Evolutionary conservation across 2,329 filamentous ascomycete genomes (phyloP).

Genomic region (Microcyclospora pomicola): DNA sequence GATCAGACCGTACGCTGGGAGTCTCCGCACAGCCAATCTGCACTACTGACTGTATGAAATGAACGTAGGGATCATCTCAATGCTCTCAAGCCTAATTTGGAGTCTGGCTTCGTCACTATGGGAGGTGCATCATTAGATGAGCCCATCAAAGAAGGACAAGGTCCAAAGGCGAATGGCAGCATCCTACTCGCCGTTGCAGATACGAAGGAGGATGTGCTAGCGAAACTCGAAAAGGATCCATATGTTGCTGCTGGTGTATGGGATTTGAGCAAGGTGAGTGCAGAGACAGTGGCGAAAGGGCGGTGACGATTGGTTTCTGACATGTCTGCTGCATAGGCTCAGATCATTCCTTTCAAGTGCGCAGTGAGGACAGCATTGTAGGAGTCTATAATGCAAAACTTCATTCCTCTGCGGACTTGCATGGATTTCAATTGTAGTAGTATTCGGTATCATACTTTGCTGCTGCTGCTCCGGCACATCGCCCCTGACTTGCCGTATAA

Average conservation of each 20-base stretch:
- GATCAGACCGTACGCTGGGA: conserved; percentile 22
- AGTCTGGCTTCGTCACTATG: conserved; percentile 46
- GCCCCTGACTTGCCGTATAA: too few species aligned
- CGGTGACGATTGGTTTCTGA: conserved; percentile 2
- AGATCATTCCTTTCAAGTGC: conserved; percentile 36
- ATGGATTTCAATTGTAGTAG: too few species aligned
- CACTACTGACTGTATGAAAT: background rate
- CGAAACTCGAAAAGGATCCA: conserved; percentile 55
- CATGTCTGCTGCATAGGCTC: conserved; percentile 14
- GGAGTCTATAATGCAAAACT: background rate
- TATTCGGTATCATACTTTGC: too few species aligned
- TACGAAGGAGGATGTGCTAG: conserved; percentile 54
- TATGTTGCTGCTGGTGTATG: conserved; percentile 63
- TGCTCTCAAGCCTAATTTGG: conserved; percentile 38
- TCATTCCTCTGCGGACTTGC: too few species aligned
- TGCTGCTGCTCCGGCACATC: too few species aligned
- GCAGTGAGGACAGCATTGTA: conserved; percentile 31
- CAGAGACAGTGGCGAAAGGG: background rate
- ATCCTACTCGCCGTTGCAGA: conserved; percentile 53
- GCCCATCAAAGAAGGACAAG: conserved; percentile 48
- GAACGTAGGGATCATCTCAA: conserved; percentile 41
- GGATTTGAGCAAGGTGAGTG: conserved; percentile 43
- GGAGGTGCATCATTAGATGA: conserved; percentile 57
- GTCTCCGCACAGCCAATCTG: background rate
- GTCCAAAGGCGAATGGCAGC: conserved; percentile 60